phyloP scores from a whole-genome alignment of 2,329 filamentous ascomycete genomes.

The Alternaria angustiovoidea region DNA sequence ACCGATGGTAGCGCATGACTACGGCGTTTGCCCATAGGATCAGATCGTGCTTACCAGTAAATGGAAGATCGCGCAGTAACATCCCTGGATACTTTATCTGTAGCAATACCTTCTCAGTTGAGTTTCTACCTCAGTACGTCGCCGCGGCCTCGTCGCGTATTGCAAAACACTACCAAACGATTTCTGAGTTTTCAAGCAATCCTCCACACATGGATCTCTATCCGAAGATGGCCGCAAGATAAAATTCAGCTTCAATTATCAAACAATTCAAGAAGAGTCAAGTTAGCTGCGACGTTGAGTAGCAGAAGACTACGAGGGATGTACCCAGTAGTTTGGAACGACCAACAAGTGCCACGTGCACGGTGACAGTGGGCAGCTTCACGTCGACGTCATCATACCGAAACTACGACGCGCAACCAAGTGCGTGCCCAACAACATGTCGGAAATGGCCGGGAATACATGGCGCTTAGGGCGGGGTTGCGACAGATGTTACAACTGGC shows the following conservation, averaged over 20 bases:
- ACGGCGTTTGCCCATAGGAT: neutral
- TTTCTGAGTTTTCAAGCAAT: neutral
- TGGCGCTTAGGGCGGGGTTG: neutral
- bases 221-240: too few relatives aligned
- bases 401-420: conserved; percentile 4
- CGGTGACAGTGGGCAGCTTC: neutral
- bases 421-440: neutral
- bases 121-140: neutral
- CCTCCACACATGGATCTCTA: neutral
- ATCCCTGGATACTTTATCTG: too few relatives aligned
- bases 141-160: neutral
- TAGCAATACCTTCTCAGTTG: neutral
- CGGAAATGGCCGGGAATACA: neutral
- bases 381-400: conserved; percentile 8
- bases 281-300: neutral
- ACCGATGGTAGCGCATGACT: neutral
- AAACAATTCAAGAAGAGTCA: neutral
- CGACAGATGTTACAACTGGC: neutral
- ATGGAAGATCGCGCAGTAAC: neutral
- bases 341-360: neutral
- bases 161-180: neutral
- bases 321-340: neutral
- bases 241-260: neutral
- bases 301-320: neutral
- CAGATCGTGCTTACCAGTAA: neutral